These are phyloP conservation scores for Trichophyton equinum DNA, from an alignment of 2,329 filamentous ascomycete genomes.

Conservation along the genomic window DNA sequence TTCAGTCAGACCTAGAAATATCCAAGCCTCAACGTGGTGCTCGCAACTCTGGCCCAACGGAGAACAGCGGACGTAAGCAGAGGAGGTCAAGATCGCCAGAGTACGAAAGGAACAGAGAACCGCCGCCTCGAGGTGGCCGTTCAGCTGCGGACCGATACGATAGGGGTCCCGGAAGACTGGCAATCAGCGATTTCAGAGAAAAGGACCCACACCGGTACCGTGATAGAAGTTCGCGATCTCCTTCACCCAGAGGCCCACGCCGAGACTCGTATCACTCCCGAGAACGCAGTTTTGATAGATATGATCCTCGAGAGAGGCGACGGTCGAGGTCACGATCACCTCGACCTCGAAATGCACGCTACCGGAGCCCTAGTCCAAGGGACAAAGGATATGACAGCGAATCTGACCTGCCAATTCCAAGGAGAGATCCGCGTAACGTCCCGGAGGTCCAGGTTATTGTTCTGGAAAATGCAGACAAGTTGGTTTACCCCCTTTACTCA, in stretches of 20 bases:
- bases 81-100: constrained; percentile 54
- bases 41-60: constrained; percentile 41
- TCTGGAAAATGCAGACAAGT: constrained; percentile 58
- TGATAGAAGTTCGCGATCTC: not conserved
- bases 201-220: constrained; percentile 19
- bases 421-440: constrained; percentile 59
- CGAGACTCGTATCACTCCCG: constrained; percentile 22
- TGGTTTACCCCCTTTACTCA: constrained; percentile 15
- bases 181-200: constrained; percentile 36
- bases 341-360: constrained; percentile 48
- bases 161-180: constrained; percentile 26
- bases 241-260: not conserved
- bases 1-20: constrained; percentile 64
- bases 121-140: constrained; percentile 21
- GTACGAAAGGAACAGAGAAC: constrained; percentile 34
- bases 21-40: constrained; percentile 78
- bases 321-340: constrained; percentile 52
- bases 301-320: constrained; percentile 38
- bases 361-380: constrained; percentile 56
- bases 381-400: constrained; percentile 42
- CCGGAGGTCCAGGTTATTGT: constrained; percentile 84
- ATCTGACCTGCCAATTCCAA: constrained; percentile 57
- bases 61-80: constrained; percentile 18
- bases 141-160: constrained; percentile 34
- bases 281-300: constrained; percentile 36